phyloP scores from a whole-genome alignment of 78 protist genomes.

The Emiliania huxleyi region DNA sequence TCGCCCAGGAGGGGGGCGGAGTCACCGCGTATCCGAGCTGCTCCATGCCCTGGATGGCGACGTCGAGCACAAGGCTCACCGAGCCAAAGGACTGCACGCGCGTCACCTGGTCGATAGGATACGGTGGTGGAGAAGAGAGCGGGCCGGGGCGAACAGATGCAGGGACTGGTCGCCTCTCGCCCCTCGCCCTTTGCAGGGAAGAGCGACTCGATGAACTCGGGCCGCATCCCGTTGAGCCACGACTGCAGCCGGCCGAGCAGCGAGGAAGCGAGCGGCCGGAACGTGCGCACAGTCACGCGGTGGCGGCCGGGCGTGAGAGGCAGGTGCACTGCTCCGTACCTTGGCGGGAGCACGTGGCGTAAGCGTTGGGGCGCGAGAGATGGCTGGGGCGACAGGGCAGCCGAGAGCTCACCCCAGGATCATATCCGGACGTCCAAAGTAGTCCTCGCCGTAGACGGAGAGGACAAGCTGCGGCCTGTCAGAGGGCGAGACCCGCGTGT shows the following conservation, averaged over 20 bases:
- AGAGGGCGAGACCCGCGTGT: too few relatives aligned
- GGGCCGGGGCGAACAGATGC: too few relatives aligned
- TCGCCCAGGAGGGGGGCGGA: too few relatives aligned
- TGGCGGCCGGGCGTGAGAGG: background rate
- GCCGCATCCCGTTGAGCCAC: background rate
- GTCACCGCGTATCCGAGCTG: background rate
- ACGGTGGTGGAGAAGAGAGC: too few relatives aligned
- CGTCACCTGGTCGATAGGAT: too few relatives aligned
- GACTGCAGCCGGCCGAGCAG: background rate
- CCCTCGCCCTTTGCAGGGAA: constrained; percentile 31
- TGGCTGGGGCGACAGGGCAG: too few relatives aligned
- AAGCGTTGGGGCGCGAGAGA: too few relatives aligned
- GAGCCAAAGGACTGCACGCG: background rate
- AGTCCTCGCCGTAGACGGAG: background rate
- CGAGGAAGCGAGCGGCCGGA: constrained; percentile 28
- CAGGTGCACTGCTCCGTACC: background rate
- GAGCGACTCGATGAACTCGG: constrained; percentile 28
- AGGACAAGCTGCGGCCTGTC: constrained; percentile 54
- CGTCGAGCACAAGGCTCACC: background rate
- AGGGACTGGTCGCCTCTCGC: too few relatives aligned
- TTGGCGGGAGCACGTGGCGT: too few relatives aligned
- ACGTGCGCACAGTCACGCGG: background rate
- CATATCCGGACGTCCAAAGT: background rate
- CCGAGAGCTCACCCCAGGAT: too few relatives aligned
- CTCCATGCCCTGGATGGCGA: background rate